Percentiles rank a stretch among this genome's conserved stretches.
phyloP scores from a whole-genome alignment of 495 filamentous ascomycete genomes.

The Aspergillus wentii region DNA sequence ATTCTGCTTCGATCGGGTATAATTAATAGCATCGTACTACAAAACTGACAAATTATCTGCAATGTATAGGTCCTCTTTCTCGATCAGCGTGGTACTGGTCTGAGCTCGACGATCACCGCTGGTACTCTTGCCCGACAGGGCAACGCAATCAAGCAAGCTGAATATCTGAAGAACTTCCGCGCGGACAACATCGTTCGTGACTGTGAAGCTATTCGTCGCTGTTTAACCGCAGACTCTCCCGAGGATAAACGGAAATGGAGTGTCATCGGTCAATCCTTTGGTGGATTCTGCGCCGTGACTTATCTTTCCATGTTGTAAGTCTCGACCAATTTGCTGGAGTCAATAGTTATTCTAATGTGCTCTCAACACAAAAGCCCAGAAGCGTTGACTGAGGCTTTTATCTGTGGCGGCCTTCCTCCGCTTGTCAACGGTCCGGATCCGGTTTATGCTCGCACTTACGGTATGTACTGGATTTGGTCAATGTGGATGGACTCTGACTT shows the following conservation, averaged over 20 bases:
- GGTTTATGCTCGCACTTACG: conserved; percentile 69
- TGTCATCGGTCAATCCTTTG: conserved; percentile 85
- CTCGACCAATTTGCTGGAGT: neutral
- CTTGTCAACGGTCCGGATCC: conserved; percentile 64
- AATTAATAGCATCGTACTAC: too few relatives aligned
- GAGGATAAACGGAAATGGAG: conserved; percentile 73
- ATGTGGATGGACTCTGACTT: too few relatives aligned
- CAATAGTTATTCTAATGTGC: neutral
- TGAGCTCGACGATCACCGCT: conserved; percentile 74
- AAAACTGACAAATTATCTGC: too few relatives aligned
- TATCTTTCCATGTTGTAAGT: conserved; percentile 74
- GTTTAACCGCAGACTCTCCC: conserved; percentile 64
- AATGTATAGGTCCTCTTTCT: conserved; percentile 65
- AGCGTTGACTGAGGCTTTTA: conserved; percentile 74
- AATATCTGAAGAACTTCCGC: conserved; percentile 80
- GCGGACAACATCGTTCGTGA: conserved; percentile 88
- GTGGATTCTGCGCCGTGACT: conserved; percentile 75
- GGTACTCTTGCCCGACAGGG: conserved; percentile 62
- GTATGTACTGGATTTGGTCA: too few relatives aligned
- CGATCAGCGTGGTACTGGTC: conserved; percentile 84
- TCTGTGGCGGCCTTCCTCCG: conserved; percentile 77
- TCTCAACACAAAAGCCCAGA: conserved; percentile 48
- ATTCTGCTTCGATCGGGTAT: too few relatives aligned
- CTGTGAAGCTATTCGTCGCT: conserved; percentile 76
- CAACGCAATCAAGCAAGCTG: conserved; percentile 59